Conservation (phyloP, 805 yeast genomes). For the Metschnikowia corniflorae region DNA sequence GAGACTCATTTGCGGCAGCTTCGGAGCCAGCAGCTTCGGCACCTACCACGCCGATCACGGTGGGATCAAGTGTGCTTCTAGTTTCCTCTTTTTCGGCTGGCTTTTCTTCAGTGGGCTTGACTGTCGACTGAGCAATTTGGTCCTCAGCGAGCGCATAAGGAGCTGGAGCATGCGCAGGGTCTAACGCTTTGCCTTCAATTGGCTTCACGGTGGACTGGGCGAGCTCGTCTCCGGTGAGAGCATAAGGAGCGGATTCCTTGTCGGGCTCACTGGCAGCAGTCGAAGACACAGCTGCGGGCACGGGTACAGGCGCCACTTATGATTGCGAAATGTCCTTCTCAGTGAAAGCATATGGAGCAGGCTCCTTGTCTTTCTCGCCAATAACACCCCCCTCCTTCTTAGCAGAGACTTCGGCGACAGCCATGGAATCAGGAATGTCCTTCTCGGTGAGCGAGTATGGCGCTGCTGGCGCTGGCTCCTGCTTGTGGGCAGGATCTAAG, state of each 20-base stretch:
- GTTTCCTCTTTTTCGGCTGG: constrained; percentile 10
- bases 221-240: background rate
- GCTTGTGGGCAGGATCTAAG: no score
- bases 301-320: no score
- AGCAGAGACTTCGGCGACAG: no score
- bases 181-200: no score
- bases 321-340: no score
- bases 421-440: background rate
- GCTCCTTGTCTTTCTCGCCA: background rate
- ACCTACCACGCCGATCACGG: constrained; percentile 14
- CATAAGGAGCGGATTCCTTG: no score
- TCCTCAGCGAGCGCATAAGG: constrained; percentile 7
- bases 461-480: constrained; percentile 1
- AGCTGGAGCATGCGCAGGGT: constrained; percentile 5
- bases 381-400: background rate
- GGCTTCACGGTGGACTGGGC: no score
- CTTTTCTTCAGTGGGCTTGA: constrained; percentile 8
- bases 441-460: constrained; percentile 1
- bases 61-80: constrained; percentile 16
- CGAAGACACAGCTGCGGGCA: no score
- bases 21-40: constrained; percentile 16
- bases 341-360: constrained; percentile 5
- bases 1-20: background rate
- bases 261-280: no score
- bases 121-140: constrained; percentile 3